Base-by-base conservation (phyloP, 176 grass and related monocot genomes). In the maize (Zea mays) region DNA sequence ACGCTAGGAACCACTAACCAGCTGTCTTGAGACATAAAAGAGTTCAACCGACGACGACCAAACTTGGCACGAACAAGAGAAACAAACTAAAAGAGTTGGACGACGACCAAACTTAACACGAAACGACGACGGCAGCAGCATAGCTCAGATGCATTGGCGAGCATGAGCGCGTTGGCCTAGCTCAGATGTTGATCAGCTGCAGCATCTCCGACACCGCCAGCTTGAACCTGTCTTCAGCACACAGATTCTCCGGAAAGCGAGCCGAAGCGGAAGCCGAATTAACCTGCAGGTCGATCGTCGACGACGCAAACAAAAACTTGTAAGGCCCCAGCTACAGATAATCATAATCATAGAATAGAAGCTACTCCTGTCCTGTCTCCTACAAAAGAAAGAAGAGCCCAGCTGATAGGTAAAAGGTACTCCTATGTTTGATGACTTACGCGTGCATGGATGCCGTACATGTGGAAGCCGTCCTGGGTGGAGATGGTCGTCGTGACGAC, bases 401-500 rank as follows among this genome's bases (percentile, higher is more conserved):
- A 15, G 36, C 14, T 1, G 27, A 27, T 27, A 27, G 13, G 3
- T 61, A 14, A 15, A 38, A 8, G 16, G 36, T 2, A 2, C 16
- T 16, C 14, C 51, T 2, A 5, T 4, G 12, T 4, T 40, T 7
- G 41, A 3, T 8, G 27, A 86, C 88, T 86, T 75, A 96, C 89
- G 35, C 69, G 84, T 2, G 89, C 78, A 52, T 87, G 92, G 71
- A 96, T 85, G 81, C 54, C 41, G 69, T 87, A 74, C 43, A 84
- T 62, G 78, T 8, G 51, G 38, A 41, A 66, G 45, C 43, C 64
- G 11, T 6, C 39, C 4, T 87, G 74, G 3, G 84, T 58, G 1
- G 71, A 85, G 43, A 96, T 35, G 21, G 42, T 46, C 16, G 71
- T 61, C 3, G 84, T 81, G 58, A 91, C 36, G 10, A 89, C 74